A percentile compares a stretch with the other conserved stretches of the same genome.
Evolutionary conservation across 257 asterid species (phyloP).

Genomic region (Fraxinus excelsior): DNA sequence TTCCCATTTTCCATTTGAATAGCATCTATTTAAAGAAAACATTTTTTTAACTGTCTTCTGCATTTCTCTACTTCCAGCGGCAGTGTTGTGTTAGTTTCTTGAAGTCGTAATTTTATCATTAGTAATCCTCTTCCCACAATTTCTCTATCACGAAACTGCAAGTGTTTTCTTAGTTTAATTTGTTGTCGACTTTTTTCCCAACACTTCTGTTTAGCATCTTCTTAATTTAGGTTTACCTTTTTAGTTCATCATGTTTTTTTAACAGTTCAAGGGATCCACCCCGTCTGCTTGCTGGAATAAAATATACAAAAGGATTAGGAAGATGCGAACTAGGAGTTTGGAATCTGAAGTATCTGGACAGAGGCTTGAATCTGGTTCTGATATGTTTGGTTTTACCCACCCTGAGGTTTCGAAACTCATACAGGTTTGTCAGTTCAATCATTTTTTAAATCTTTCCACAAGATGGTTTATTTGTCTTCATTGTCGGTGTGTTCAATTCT

Average conservation of each 20-base stretch:
- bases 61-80: background rate
- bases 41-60: conserved; percentile 2
- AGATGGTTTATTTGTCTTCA: conserved; percentile 11
- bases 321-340: conserved; percentile 47
- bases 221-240: conserved; percentile 17
- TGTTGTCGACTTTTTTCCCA: background rate
- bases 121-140: background rate
- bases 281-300: conserved; percentile 91
- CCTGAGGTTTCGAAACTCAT: conserved; percentile 78
- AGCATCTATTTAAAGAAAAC: background rate
- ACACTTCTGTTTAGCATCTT: background rate
- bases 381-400: conserved; percentile 84
- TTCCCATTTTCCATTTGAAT: conserved; percentile 1
- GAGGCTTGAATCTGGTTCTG: conserved; percentile 68
- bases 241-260: conserved; percentile 27
- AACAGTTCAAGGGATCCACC: conserved; percentile 76
- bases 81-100: background rate
- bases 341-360: conserved; percentile 46
- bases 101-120: conserved; percentile 1
- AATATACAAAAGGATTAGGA: conserved; percentile 68
- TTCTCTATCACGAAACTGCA: background rate
- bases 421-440: conserved; percentile 48
- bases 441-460: background rate
- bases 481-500: conserved; percentile 12
- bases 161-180: background rate